Percentiles rank a stretch among this genome's conserved stretches.
Evolutionary conservation across 371 early-diverging fungal species (phyloP).

Genomic region (Encephalitozoon intestinalis): DNA sequence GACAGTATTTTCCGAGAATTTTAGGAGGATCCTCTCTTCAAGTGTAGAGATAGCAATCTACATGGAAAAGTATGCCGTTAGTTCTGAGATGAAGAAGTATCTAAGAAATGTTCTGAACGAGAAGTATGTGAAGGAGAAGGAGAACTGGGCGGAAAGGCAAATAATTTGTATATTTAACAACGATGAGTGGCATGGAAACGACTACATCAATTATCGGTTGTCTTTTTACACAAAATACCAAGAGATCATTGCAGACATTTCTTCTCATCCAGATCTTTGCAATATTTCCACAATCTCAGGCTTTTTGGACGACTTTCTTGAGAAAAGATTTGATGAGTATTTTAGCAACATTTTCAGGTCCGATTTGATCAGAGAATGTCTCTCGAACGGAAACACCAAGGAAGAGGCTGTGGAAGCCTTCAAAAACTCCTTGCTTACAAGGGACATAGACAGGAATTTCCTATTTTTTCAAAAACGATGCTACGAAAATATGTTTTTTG

Average conservation of each 20-base stretch:
- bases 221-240: neutral
- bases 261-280: neutral
- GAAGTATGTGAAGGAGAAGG: neutral
- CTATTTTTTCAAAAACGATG: slow-evolving; percentile 23
- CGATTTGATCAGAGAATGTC: neutral
- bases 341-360: neutral
- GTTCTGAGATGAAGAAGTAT: neutral
- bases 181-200: slow-evolving; percentile 2
- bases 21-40: slow-evolving; percentile 4
- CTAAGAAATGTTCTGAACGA: neutral
- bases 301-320: neutral
- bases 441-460: slow-evolving; percentile 12
- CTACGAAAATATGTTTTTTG: slow-evolving; percentile 27
- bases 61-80: neutral
- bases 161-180: neutral
- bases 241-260: neutral
- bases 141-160: neutral
- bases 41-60: slow-evolving; percentile 2
- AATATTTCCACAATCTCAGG: neutral
- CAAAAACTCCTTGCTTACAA: slow-evolving; percentile 18
- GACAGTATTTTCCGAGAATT: neutral
- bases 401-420: neutral
- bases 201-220: neutral
- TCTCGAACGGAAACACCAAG: neutral
- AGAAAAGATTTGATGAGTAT: neutral